Evolutionary conservation across 495 filamentous ascomycete species (phyloP), one percentile per base, ranked within the genome.

Genomic region (Daldinia concentrica): DNA sequence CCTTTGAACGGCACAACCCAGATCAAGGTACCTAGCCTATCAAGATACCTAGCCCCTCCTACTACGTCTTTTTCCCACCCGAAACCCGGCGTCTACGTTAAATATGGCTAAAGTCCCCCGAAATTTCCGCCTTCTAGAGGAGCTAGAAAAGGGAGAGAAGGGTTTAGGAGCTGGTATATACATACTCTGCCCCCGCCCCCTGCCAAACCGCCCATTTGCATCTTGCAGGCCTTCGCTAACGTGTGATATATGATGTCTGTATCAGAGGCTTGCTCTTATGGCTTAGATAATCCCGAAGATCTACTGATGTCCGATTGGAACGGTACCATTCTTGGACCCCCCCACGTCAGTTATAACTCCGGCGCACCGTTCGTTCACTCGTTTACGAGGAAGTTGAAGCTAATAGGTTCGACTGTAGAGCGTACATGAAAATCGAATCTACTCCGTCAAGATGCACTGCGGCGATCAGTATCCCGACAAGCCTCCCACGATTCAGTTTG

Each of bases 291-390:
- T 81, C 92, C 93, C 27, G 95, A 97, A 76, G 95, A 99, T 75
- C 87, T 98, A 74, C 89, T 94, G 82, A 97, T 99, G 94, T 93
- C 92, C 66, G 93, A 97, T 87, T 99, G 95, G 95, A 97, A 96
- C 71, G 95, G 93, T 58, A 98, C 95, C 1, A 98, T 99, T 71
- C 89, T 98, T 55, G 95, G 95, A 0, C 95, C 95, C 73, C 95
- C 96, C 74, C 96, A 99, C 79, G 95, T 97, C 84, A 71, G 90
- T 85, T 36, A 26, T 52, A 29, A 68, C 43, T 12, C 11, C 22
- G 22, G 24, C 37, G 26, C 26, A 3, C 34, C 48, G 17, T 51
- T 29, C 50, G 50, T 54, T 48, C 7, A 22, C 12, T 48, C 3
- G 54, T n/a, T n/a, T n/a, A n/a, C 15, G n/a, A 30, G 17, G 22